Evolutionary conservation across 2,329 filamentous ascomycete species (phyloP).

Genomic region (Huntiella decipiens): DNA sequence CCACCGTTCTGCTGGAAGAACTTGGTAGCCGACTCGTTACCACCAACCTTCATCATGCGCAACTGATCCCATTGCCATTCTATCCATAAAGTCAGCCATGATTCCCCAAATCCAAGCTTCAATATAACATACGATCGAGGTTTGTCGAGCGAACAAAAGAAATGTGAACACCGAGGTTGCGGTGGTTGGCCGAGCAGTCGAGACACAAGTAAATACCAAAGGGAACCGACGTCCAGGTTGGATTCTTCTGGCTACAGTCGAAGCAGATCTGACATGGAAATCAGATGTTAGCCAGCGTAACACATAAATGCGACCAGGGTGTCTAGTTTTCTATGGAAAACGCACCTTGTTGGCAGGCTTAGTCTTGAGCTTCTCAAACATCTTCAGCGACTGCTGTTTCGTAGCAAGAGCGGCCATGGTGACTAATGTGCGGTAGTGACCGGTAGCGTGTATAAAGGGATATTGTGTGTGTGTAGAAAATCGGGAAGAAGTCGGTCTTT

Average conservation of each 20-base stretch:
- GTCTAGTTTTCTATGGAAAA: neutral
- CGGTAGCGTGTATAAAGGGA: neutral
- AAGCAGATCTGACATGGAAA: slow-evolving; percentile 60
- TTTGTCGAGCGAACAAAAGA: slow-evolving; percentile 98
- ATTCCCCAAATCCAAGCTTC: neutral
- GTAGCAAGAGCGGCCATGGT: slow-evolving; percentile 51
- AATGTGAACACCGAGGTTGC: slow-evolving; percentile 95
- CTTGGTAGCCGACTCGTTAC: slow-evolving; percentile 94
- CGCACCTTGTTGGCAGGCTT: slow-evolving; percentile 87
- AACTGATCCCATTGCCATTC: slow-evolving; percentile 99
- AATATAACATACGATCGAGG: slow-evolving; percentile 67
- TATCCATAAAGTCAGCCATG: slow-evolving; percentile 18
- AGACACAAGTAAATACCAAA: slow-evolving; percentile 96
- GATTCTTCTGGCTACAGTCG: slow-evolving; percentile 93
- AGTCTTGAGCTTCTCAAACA: slow-evolving; percentile 92
- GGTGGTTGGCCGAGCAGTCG: slow-evolving; percentile 91
- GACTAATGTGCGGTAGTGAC: neutral
- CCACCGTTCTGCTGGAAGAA: slow-evolving; percentile 96
- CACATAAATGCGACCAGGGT: too few species aligned
- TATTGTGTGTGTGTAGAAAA: neutral
- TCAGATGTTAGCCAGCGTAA: slow-evolving; percentile 8
- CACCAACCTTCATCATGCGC: slow-evolving; percentile 92
- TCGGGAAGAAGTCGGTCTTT: neutral
- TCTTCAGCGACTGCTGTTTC: slow-evolving; percentile 88
- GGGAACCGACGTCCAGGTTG: slow-evolving; percentile 93